Evolutionary conservation across 176 grass and related monocot species (phyloP), one percentile per base, ranked within the genome.

Genomic region (Canna indica): DNA sequence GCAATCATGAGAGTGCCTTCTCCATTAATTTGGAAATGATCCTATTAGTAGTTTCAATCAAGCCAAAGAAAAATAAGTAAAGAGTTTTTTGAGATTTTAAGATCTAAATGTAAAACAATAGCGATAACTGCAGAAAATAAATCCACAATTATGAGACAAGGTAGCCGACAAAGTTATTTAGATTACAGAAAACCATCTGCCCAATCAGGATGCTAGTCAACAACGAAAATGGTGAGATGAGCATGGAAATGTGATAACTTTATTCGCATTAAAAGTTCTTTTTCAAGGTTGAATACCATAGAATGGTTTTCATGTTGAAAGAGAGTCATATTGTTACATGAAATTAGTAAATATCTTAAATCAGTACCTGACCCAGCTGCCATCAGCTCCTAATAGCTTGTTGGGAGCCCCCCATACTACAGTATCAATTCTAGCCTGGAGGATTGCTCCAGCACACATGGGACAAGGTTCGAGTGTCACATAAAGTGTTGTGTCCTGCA

Each of bases 391-490:
- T 5, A 97, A 77, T 75, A 97, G 88, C 68, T 87, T 97, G 75
- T 97, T 97, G 62, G 88, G 86, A 17, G 93, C 93, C 76, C 93
- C 93, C 93, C 93, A 97, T 24, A 97, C 93, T 30, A 97, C 86
- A 60, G 88, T 83, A 41, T 97, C 88, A 28, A 92, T 73, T 81
- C 93, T 85, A 68, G 93, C 93, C 83, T 97, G 93, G 69, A 97
- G 93, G 79, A 97, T 90, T 63, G 88, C 93, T 27, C 93, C 93
- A 61, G 93, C 93, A 20, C 93, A 97, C 93, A 97, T 97, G 25
- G 88, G 83, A 52, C 93, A 97, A 73, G 93, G 93, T 68, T 97
- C 93, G 42, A 97, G 84, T 1, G 88, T 97, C 67, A 97, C 93
- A 76, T 97, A 97, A 74, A 97, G 86, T 59, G 88, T 92, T 47